Evolutionary conservation across 805 yeast species (phyloP), one percentile per base, ranked within the genome.

Genomic region (Candida oleophila): DNA sequence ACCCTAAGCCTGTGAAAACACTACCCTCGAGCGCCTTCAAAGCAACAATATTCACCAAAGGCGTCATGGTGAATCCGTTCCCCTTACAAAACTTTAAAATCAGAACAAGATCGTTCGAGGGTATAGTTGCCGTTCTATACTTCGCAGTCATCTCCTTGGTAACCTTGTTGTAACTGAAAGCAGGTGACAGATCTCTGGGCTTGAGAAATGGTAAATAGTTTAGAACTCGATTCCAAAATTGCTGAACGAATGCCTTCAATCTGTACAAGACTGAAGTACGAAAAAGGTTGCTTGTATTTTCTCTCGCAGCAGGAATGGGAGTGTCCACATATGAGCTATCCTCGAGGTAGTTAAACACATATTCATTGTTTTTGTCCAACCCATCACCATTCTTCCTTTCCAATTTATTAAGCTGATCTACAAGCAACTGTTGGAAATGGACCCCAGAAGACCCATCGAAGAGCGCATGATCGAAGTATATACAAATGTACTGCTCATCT

Each of bases 361-460:
- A 36, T 9, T 36, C 39, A 4, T n/a, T 5, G 8, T 18, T n/a
- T 5, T 4, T 4, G 3, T 5, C 28, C 7, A 7, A 4, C 7
- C 5, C 41, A 8, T 4, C 12, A 5, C 21, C 18, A 33, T 20
- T 19, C 2, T 20, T 22, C 8, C 22, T 28, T 8, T 44, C 45
- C 15, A 44, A 30, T 33, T 41, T 30, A 28, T 19, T 51, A 45
- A 55, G 35, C 37, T 53, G 54, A 15, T 47, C 41, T 12, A 54
- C 40, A 30, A 68, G 56, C 19, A 59, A 56, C 18, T 51, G 45
- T 36, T 65, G 69, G 49, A 69, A 65, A 38, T 52, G 52, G 12
- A 49, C 46, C 2, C 65, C 69, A 15, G 69, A 55, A 15, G 56
- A 54, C 2, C 74, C 76, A 52, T 70, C 74, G 36, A 62, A 60